A percentile compares a stretch with the other conserved stretches of the same genome.
These are phyloP conservation scores for Dactylellina cionopaga DNA, from an alignment of 2,329 filamentous ascomycete species.

Conservation along the genomic window DNA sequence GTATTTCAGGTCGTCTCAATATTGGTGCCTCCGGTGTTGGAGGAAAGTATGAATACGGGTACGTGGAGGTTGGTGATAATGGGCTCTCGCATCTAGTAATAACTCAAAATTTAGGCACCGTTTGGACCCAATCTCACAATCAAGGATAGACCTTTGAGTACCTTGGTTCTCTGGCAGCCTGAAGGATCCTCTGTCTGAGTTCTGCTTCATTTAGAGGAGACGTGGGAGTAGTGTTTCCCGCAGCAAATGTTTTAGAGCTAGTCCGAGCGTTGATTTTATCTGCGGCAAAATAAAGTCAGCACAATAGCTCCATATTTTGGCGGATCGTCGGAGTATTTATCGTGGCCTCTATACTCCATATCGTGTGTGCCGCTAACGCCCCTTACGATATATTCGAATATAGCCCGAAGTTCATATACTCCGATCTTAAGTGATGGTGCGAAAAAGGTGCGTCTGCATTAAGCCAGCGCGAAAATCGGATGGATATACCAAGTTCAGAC, in stretches of 20 bases:
- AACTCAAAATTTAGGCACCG: constrained; percentile 16
- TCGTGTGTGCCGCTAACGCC: constrained; percentile 9
- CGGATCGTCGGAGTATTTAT: constrained; percentile 44
- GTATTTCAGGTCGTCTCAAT: constrained; percentile 48
- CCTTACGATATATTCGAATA: constrained; percentile 6
- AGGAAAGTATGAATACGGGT: constrained; percentile 7
- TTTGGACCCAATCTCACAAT: neutral
- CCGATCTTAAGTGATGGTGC: constrained; percentile 16
- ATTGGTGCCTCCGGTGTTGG: constrained; percentile 33
- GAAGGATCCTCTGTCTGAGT: constrained; percentile 47
- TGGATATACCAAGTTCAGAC: constrained; percentile 41
- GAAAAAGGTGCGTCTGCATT: constrained; percentile 18
- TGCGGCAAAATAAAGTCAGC: constrained; percentile 26
- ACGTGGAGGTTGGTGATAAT: constrained; percentile 39
- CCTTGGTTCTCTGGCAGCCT: constrained; percentile 49
- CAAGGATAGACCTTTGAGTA: constrained; percentile 22
- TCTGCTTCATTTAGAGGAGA: constrained; percentile 46
- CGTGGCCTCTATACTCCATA: constrained; percentile 12
- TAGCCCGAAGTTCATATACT: neutral
- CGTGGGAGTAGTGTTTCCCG: constrained; percentile 19
- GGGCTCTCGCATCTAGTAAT: constrained; percentile 49
- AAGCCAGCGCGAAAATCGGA: constrained; percentile 16
- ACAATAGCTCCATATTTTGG: constrained; percentile 19
- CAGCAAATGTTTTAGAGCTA: constrained; percentile 47
- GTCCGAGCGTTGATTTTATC: constrained; percentile 51